These are phyloP conservation scores for Geotrichum aggregatum DNA, from an alignment of 1,139 yeast genomes.

Conservation along the genomic window DNA sequence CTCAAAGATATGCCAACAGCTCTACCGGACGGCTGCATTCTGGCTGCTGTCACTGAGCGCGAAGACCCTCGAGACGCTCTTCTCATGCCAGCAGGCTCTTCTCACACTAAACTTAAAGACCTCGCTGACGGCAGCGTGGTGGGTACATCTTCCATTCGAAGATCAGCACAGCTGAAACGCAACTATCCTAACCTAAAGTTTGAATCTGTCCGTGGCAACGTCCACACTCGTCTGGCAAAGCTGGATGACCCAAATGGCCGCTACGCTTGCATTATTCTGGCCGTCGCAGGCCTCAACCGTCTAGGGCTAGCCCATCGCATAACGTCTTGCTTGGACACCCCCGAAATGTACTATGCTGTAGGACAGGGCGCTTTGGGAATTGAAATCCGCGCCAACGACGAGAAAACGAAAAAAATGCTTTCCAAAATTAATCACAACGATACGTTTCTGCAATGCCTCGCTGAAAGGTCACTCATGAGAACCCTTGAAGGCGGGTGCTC, in stretches of 20 bases:
- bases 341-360: conserved; percentile 91
- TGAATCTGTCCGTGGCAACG: conserved; percentile 84
- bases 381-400: conserved; percentile 74
- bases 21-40: conserved; percentile 81
- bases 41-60: conserved; percentile 82
- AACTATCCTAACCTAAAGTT: conserved; percentile 54
- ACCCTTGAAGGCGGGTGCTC: conserved; percentile 96
- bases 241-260: conserved; percentile 66
- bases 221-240: conserved; percentile 75
- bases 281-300: conserved; percentile 86
- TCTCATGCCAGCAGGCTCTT: conserved; percentile 67
- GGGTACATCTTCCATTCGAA: conserved; percentile 90
- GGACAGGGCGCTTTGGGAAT: conserved; percentile 97
- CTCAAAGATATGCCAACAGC: conserved; percentile 93
- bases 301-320: conserved; percentile 69
- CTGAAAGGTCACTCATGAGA: conserved; percentile 85
- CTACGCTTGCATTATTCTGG: conserved; percentile 75
- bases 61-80: conserved; percentile 93
- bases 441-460: conserved; percentile 74
- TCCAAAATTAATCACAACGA: conserved; percentile 59
- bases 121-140: conserved; percentile 82
- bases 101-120: conserved; percentile 60
- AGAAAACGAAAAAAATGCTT: conserved; percentile 54
- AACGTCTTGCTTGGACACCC: conserved; percentile 57
- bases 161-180: conserved; percentile 74